Evolutionary conservation across 1,139 yeast genomes (phyloP), one percentile per base, ranked within the genome.

Genomic region (Candida tunisiensis): DNA sequence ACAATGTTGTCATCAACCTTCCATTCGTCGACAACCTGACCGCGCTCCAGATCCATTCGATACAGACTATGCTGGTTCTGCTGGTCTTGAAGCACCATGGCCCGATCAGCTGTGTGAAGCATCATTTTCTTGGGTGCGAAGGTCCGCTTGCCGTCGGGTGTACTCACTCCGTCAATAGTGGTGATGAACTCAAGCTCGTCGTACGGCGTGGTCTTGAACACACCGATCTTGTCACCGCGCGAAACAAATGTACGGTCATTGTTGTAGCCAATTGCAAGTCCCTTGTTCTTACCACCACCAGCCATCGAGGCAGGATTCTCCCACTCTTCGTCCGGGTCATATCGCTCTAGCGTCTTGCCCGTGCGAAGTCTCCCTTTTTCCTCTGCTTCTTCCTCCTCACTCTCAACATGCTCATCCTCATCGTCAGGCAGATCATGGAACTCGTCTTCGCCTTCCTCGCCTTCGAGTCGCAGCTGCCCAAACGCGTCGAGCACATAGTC

Each of bases 1-100:
- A 63, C 47, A 12, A 50, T 43, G 13, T 44, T 41, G 10, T 60
- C 60, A 19, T 45, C 42, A 8, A 66, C 55, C 21, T 61, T 53
- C 92, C 93, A 82, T 47, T 79, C 91, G 42, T 82, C 93, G 15
- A 83, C 75, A 29, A 83, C 64, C 41, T 72, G 60, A 6, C 94
- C 94, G 31, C 71, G 64, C 41, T 66, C 78, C 31, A 83, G 53
- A 52, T 82, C 94, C 82, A 82, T 65, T 39, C 69, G 65, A 51
- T 64, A 79, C 26, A 82, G 49, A 19, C 57, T 60, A 25, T 60
- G 51, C 7, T 47, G 42, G 21, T 62, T 54, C 2, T 52, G 41
- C 2, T 57, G 54, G 40, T 69, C 69, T 39, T 74, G 79, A 41
- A 83, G 43, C 22, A 83, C 58, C 63, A 83, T 59, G 2, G 66